These are phyloP conservation scores for Mariannaea elegans DNA, from an alignment of 2,329 filamentous ascomycete genomes.

Conservation along the genomic window DNA sequence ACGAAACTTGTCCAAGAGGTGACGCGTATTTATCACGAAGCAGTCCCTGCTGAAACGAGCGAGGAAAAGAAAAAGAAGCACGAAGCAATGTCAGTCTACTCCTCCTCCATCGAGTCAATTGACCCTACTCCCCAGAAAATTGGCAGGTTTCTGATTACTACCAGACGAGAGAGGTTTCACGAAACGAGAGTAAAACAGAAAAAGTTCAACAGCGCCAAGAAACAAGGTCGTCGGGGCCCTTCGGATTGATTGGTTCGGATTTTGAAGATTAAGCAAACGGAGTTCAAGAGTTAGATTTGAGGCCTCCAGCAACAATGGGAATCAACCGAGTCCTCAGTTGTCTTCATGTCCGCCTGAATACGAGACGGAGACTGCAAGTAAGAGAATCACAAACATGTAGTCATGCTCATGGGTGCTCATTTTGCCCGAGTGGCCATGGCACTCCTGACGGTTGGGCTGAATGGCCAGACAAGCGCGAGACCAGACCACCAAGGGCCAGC, in stretches of 20 bases:
- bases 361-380: too few relatives aligned
- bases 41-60: conserved; percentile 57
- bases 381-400: background rate
- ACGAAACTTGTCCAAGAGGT: conserved; percentile 60
- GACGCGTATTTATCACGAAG: conserved; percentile 55
- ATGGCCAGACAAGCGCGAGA: background rate
- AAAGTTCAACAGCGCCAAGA: conserved; percentile 60
- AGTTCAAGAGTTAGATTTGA: background rate
- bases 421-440: background rate
- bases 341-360: too few relatives aligned
- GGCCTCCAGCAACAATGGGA: background rate
- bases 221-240: conserved; percentile 54
- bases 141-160: conserved; percentile 15
- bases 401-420: background rate
- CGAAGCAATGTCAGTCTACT: conserved; percentile 52
- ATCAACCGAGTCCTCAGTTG: background rate
- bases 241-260: conserved; percentile 31
- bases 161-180: conserved; percentile 58
- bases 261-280: background rate
- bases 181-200: conserved; percentile 56
- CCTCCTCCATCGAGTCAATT: background rate
- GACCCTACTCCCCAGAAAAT: background rate
- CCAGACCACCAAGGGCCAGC: background rate
- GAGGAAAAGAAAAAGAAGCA: conserved; percentile 59
- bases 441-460: background rate